A percentile compares a stretch with the other conserved stretches of the same genome.
These are phyloP conservation scores for Elaeagnus macrophylla DNA, from an alignment of 306 rosid genomes.

Conservation along the genomic window DNA sequence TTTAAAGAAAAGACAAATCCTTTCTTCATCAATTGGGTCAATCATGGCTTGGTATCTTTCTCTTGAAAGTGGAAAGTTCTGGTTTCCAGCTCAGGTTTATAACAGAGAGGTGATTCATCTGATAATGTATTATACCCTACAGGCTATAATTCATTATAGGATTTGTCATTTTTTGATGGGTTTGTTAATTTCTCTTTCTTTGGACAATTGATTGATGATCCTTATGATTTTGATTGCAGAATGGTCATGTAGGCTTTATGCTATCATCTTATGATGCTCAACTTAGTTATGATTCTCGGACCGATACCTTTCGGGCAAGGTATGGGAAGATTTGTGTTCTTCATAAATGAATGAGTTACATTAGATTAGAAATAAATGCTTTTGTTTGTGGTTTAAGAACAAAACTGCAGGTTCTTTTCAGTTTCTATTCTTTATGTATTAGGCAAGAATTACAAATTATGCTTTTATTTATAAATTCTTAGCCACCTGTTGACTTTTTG, in stretches of 20 bases:
- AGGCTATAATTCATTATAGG: background rate
- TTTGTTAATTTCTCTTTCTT: conserved; percentile 9
- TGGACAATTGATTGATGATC: background rate
- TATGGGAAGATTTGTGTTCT: conserved; percentile 20
- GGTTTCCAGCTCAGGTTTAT: conserved; percentile 97
- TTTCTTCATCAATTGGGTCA: conserved; percentile 34
- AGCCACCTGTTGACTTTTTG: background rate
- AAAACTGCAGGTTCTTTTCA: background rate
- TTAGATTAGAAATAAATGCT: conserved; percentile 7
- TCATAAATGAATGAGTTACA: conserved; percentile 2
- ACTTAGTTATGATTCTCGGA: conserved; percentile 50
- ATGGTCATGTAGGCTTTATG: conserved; percentile 85
- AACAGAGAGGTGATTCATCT: conserved; percentile 73
- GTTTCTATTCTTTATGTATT: background rate
- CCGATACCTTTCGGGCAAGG: conserved; percentile 81
- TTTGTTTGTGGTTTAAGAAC: conserved; percentile 6
- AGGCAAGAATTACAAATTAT: background rate
- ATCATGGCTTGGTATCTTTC: conserved; percentile 60
- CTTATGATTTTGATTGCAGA: conserved; percentile 40
- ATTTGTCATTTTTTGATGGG: background rate
- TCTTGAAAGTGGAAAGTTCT: conserved; percentile 67
- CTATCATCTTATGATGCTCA: conserved; percentile 93
- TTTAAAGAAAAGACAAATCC: conserved; percentile 8
- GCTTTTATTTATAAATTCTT: background rate
- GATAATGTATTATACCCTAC: background rate